Conservation (phyloP, 2,329 filamentous ascomycete genomes). For the Alternaria novae-zelandiae region DNA sequence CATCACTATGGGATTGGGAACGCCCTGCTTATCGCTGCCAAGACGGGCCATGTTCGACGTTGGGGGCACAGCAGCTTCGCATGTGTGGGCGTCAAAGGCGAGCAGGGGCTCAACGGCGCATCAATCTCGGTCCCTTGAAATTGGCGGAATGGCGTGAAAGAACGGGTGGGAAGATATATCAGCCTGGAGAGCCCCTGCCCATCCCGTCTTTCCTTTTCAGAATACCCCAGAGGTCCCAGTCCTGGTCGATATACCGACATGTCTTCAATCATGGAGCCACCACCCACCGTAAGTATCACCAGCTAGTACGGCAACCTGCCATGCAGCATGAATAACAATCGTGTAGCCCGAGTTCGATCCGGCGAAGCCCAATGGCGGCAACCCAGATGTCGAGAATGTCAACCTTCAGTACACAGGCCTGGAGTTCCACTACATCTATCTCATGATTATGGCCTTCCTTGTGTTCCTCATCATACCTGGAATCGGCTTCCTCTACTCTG, state of each 20-base stretch:
- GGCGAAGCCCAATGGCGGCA: slow-evolving; percentile 59
- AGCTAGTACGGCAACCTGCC: not conserved
- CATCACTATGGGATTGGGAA: slow-evolving; percentile 13
- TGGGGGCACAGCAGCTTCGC: slow-evolving; percentile 26
- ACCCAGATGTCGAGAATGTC: slow-evolving; percentile 60
- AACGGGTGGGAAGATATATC: slow-evolving; percentile 22
- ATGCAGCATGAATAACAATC: not conserved
- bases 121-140: slow-evolving; percentile 16
- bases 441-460: slow-evolving; percentile 64
- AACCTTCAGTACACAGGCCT: slow-evolving; percentile 65
- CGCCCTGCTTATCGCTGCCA: slow-evolving; percentile 42
- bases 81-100: slow-evolving; percentile 18
- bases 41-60: slow-evolving; percentile 23
- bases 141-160: slow-evolving; percentile 9
- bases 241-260: not conserved
- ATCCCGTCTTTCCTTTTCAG: slow-evolving; percentile 3
- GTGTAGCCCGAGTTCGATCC: slow-evolving; percentile 50
- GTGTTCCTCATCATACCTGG: slow-evolving; percentile 73
- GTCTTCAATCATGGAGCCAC: slow-evolving; percentile 21
- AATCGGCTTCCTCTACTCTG: slow-evolving; percentile 69
- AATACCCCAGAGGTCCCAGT: slow-evolving; percentile 1
- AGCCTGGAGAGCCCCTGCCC: slow-evolving; percentile 21
- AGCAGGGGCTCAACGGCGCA: slow-evolving; percentile 13
- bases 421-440: slow-evolving; percentile 68
- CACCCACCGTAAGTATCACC: slow-evolving; percentile 21